phyloP scores from a whole-genome alignment of 768 basidiomycete species.

The Dioszegia aurantiaca region DNA sequence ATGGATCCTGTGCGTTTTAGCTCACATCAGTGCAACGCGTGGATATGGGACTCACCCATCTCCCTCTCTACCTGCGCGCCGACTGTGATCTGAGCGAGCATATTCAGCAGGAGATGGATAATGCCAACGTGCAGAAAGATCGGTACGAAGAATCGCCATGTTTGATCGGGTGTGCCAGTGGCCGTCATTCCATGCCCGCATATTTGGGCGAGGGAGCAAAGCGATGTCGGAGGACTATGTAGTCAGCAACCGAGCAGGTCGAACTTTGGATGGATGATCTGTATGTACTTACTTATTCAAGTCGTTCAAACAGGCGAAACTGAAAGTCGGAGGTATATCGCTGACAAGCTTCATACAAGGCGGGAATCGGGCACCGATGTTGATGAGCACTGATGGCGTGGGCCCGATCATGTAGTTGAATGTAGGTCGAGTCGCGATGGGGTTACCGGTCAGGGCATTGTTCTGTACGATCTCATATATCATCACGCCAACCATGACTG shows the following conservation, averaged over 20 bases:
- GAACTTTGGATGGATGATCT: too few species aligned
- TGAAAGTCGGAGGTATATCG: conserved; percentile 28
- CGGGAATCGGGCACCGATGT: conserved; percentile 85
- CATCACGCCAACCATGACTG: conserved; percentile 68
- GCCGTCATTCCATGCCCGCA: conserved; percentile 83
- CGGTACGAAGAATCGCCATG: conserved; percentile 71
- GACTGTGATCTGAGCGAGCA: conserved; percentile 78
- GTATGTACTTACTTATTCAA: conserved; percentile 61
- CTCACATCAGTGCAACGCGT: not conserved
- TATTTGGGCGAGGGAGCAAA: conserved; percentile 74
- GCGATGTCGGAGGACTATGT: conserved; percentile 58
- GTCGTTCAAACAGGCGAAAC: conserved; percentile 67
- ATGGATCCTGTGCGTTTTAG: conserved; percentile 57
- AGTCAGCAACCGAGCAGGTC: not conserved
- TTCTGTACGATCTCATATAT: conserved; percentile 84
- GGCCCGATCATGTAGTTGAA: conserved; percentile 66
- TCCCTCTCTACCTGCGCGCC: conserved; percentile 76
- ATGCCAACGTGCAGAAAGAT: conserved; percentile 95
- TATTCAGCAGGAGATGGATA: conserved; percentile 84
- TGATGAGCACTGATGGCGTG: conserved; percentile 74
- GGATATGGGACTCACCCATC: conserved; percentile 59
- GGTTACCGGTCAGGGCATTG: conserved; percentile 69
- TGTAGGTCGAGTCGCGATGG: conserved; percentile 69
- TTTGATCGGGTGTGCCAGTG: conserved; percentile 53
- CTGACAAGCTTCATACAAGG: conserved; percentile 54